Evolutionary conservation across 176 grass and related monocot genomes (phyloP), one percentile per base, ranked within the genome.

Genomic region (Panicum miliaceum): DNA sequence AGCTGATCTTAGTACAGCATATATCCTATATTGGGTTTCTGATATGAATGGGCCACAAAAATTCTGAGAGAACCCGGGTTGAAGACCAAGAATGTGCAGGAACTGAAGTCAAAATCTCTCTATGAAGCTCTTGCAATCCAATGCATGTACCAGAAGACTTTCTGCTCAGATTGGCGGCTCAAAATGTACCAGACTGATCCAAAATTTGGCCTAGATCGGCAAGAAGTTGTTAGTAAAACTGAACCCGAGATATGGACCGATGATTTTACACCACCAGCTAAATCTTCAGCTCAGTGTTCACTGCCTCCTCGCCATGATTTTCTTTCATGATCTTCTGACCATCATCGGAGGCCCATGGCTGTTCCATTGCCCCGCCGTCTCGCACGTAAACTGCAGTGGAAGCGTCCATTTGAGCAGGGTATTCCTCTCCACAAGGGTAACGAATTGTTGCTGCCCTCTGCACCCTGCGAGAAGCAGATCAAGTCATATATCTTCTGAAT

Each of bases 211-310:
- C 29, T 32, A 2, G 29, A 32, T 32, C 29, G 29, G 29, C 2
- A 32, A 32, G 29, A 32, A 32, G 29, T 32, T 32, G 29, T 32
- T 32, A 32, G 29, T 32, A 32, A 32, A 32, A 32, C 29, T 32
- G 29, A 32, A 32, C 2, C 29, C 29, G 29, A 32, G 29, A 32
- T 32, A 32, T 32, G 29, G 29, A 27, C 25, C 59, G n/a, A 60
- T 50, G 12, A 60, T 26, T 50, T 50, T 45, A 41, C 45, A 50
- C 19, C 19, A 36, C 11, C 14, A 37, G 37, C 78, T 88, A 92
- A 47, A 90, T 95, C 83, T 64, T 89, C 50, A 95, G 64, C 29
- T 80, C 79, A 23, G 93, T 92, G 70, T 79, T 72, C 25, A 80
- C 68, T 11, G 75, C 63, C 48, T 84, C 88, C 0, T 70, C 64